A percentile compares a stretch with the other conserved stretches of the same genome.
phyloP scores from a whole-genome alignment of 192 early-diverging fungal genomes.

The Gigaspora rosea region DNA sequence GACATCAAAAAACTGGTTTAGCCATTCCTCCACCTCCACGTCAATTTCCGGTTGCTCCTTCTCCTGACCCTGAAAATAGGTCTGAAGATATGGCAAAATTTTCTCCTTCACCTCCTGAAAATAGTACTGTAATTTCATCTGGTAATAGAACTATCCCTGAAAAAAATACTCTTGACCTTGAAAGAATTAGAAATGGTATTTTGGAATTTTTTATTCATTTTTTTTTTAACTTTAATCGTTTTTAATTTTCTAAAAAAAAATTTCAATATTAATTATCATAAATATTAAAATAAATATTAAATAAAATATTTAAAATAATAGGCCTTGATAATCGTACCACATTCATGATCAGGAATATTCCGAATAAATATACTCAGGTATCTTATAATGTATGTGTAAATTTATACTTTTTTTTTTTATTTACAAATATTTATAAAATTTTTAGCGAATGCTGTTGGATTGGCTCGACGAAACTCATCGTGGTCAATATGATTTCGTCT shows the following conservation, averaged over 20 bases:
- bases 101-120: not conserved
- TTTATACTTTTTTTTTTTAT: no score
- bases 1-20: not conserved
- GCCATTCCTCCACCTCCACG: not conserved
- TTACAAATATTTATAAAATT: no score
- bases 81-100: not conserved
- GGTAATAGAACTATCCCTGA: slow-evolving; percentile 14
- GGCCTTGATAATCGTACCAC: slow-evolving; percentile 72
- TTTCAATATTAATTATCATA: no score
- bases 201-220: not conserved
- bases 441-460: slow-evolving; percentile 74
- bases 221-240: no score
- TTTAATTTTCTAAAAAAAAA: no score
- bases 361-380: slow-evolving; percentile 84
- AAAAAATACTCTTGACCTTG: slow-evolving; percentile 25
- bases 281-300: no score
- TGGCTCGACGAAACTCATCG: slow-evolving; percentile 72
- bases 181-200: slow-evolving; percentile 6
- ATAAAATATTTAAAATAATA: not conserved
- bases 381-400: no score
- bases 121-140: slow-evolving; percentile 18
- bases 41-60: not conserved
- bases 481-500: slow-evolving; percentile 73
- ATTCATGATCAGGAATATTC: slow-evolving; percentile 87
- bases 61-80: not conserved